Percentiles rank a stretch among this genome's conserved stretches.
These are phyloP conservation scores for Ophidiomyces ophidiicola DNA, from an alignment of 2,329 filamentous ascomycete genomes.

Conservation along the genomic window DNA sequence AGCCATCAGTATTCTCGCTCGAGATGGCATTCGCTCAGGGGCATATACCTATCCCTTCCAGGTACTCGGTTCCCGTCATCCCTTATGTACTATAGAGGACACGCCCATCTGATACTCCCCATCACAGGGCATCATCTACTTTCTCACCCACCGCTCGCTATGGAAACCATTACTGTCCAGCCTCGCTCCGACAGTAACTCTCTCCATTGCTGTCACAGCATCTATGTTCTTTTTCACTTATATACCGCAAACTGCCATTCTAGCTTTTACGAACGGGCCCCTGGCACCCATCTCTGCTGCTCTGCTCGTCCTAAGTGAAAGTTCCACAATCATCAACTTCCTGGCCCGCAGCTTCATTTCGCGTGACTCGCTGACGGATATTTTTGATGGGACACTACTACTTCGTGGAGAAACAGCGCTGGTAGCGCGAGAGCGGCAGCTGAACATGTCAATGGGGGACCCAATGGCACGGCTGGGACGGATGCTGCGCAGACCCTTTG, in stretches of 20 bases:
- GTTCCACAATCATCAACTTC: conserved; percentile 38
- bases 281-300: conserved; percentile 50
- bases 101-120: background rate
- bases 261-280: conserved; percentile 74
- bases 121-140: conserved; percentile 48
- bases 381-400: conserved; percentile 64
- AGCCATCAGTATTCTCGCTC: conserved; percentile 50
- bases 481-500: conserved; percentile 44
- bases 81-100: conserved; percentile 1
- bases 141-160: conserved; percentile 45
- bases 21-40: conserved; percentile 59
- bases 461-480: conserved; percentile 47
- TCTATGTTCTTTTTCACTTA: conserved; percentile 86
- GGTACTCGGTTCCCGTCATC: conserved; percentile 25
- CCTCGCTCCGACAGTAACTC: conserved; percentile 49
- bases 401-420: conserved; percentile 46
- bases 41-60: conserved; percentile 80
- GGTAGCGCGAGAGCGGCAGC: conserved; percentile 60
- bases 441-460: conserved; percentile 42
- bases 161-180: conserved; percentile 49
- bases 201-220: conserved; percentile 59
- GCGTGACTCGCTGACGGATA: conserved; percentile 71
- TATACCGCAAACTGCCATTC: conserved; percentile 66
- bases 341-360: conserved; percentile 55
- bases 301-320: conserved; percentile 49